Base-by-base conservation (phyloP, 768 basidiomycete species). In the Agrocybe chaxingu region DNA sequence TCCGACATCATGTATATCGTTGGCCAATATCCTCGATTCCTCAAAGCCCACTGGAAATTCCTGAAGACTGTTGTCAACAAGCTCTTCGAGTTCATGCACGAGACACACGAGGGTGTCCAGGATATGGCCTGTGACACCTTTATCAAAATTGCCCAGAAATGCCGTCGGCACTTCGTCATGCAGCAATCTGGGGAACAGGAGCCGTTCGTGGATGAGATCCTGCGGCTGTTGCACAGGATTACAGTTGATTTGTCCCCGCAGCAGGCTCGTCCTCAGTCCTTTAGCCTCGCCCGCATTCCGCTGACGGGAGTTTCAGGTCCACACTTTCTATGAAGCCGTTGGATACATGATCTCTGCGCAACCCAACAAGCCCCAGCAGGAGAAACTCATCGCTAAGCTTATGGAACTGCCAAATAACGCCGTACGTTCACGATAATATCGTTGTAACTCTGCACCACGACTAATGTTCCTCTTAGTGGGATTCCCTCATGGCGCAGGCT, bases 121-220 rank as follows among this genome's bases (percentile, higher is more conserved):
- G 97, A 99, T 72, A 99, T 99, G 97, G 97, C 97, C 41, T 99
- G 97, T 71, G 97, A 99, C 67, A 99, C 97, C 0, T 99, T 99
- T 71, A 98, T 99, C 76, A 99, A 98, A 73, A 99, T 99, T 60
- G 93, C 97, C 18, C 97, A 99, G 67, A 99, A 98, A 69, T 98
- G 95, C 67, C 80, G 94, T 37, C 81, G 96, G 47, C 97, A 99
- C 69, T 99, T 99, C 61, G 93, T 99, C 52, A 93, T 98, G 89
- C 92, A 95, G 64, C 97, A 99, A 67, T 87, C 93, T 7, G 93
- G 93, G 52, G 97, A 99, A 69, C 83, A 84, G 47, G 97, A 99
- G 64, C 97, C 97, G 1, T 99, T 98, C 68, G 89, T 99, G 40
- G 95, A 98, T 61, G 97, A 99, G 70, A 98, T 99, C 51, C 70